phyloP scores from a whole-genome alignment of 2,329 filamentous ascomycete species.

The Talaromyces sp. region DNA sequence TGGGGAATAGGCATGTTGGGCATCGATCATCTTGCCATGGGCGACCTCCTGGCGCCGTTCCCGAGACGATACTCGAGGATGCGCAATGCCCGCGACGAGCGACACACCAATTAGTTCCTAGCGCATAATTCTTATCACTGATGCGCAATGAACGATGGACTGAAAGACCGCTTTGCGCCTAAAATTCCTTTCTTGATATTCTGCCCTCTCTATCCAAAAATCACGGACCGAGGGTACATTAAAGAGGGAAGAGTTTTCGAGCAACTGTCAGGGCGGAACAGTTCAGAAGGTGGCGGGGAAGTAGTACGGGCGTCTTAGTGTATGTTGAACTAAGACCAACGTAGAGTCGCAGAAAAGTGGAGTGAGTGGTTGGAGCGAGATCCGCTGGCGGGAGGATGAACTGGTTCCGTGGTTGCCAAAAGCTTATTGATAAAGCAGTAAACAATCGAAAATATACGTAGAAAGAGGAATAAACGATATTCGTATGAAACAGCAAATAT shows the following conservation, averaged over 20 bases:
- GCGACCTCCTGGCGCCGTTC: constrained; percentile 33
- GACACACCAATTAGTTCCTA: constrained; percentile 30
- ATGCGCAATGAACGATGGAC: constrained; percentile 19
- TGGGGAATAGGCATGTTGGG: constrained; percentile 38
- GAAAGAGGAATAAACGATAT: neutral
- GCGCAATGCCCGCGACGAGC: constrained; percentile 38
- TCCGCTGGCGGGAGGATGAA: constrained; percentile 5
- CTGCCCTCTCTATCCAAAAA: neutral
- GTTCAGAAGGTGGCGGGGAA: constrained; percentile 14
- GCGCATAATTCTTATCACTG: constrained; percentile 37
- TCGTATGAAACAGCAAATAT: neutral
- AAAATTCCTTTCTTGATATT: neutral
- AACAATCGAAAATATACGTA: neutral
- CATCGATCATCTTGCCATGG: constrained; percentile 45
- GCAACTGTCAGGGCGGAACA: constrained; percentile 5
- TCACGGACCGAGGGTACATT: neutral
- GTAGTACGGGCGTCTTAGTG: constrained; percentile 9
- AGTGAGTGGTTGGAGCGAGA: neutral
- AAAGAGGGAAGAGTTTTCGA: neutral
- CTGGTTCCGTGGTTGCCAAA: constrained; percentile 4
- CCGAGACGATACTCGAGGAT: constrained; percentile 34
- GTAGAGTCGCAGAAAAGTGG: constrained; percentile 8
- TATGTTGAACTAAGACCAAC: constrained; percentile 9
- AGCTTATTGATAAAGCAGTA: constrained; percentile 1
- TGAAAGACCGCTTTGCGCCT: constrained; percentile 14